phyloP scores from a whole-genome alignment of 78 protist genomes.

The Dictyostelium firmibasis region DNA sequence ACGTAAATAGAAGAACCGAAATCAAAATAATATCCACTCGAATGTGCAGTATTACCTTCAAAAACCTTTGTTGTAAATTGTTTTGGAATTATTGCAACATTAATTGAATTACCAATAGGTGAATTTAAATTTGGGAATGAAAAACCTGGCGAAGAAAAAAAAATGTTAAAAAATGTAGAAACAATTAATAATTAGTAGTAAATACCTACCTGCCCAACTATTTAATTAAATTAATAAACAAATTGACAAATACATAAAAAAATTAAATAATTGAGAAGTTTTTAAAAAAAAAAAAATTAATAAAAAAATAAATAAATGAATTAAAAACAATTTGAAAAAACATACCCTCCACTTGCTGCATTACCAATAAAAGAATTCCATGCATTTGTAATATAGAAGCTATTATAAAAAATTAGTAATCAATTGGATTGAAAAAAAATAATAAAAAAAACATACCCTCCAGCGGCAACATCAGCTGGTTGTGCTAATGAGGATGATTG shows the following conservation, averaged over 20 bases:
- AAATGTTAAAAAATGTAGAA: not conserved
- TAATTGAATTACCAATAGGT: slow-evolving; percentile 53
- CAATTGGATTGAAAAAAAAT: no score
- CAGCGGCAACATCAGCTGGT: slow-evolving; percentile 88
- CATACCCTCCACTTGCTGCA: not conserved
- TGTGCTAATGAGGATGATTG: slow-evolving; percentile 19
- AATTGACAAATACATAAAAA: no score
- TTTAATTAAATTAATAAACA: no score
- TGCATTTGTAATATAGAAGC: not conserved
- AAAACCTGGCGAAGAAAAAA: slow-evolving; percentile 22
- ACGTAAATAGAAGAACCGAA: slow-evolving; percentile 80
- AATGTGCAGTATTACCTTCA: slow-evolving; percentile 85
- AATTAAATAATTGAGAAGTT: no score
- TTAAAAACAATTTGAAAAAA: no score
- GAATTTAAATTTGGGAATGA: slow-evolving; percentile 65
- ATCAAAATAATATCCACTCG: slow-evolving; percentile 64
- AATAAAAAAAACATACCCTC: not conserved
- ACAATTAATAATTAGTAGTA: no score
- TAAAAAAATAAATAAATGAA: no score
- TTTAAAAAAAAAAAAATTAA: no score
- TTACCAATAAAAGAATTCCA: slow-evolving; percentile 6
- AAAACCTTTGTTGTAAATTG: slow-evolving; percentile 48
- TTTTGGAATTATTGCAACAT: slow-evolving; percentile 20
- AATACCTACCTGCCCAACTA: no score
- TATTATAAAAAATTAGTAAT: no score